A percentile compares a stretch with the other conserved stretches of the same genome.
Conservation (phyloP, 1,284 basidiomycete genomes). For the Leccinum cinnamomeum region DNA sequence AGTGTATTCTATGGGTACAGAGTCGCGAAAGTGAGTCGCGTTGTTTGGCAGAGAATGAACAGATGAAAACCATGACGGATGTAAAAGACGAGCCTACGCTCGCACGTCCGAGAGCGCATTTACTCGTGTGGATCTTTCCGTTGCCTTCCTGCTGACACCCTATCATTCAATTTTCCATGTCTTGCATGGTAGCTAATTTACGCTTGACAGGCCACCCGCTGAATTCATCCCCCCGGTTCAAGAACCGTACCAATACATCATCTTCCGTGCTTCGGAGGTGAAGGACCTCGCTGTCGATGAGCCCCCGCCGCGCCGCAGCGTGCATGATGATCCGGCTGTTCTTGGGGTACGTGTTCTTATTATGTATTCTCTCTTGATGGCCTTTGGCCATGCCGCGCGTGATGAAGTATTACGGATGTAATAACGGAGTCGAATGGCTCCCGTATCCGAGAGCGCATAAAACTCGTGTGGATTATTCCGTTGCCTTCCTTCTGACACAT, state of each 20-base stretch:
- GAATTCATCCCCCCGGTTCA: slow-evolving; percentile 77
- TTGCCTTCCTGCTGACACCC: slow-evolving; percentile 71
- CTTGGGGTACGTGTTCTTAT: slow-evolving; percentile 55
- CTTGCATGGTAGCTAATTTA: slow-evolving; percentile 15
- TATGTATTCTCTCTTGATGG: slow-evolving; percentile 6
- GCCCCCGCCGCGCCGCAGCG: slow-evolving; percentile 53
- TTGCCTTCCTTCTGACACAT: slow-evolving; percentile 58
- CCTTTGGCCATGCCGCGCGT: slow-evolving; percentile 16
- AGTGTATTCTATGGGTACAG: slow-evolving; percentile 90
- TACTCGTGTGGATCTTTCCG: slow-evolving; percentile 68
- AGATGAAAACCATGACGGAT: slow-evolving; percentile 61
- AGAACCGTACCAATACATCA: slow-evolving; percentile 79
- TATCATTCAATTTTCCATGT: slow-evolving; percentile 3
- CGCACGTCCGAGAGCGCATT: slow-evolving; percentile 66
- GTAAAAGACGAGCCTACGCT: slow-evolving; percentile 52
- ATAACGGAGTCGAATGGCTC: slow-evolving; percentile 37
- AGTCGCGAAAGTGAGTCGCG: slow-evolving; percentile 57
- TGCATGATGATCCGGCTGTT: slow-evolving; percentile 78
- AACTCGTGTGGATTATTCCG: slow-evolving; percentile 53
- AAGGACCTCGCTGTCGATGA: slow-evolving; percentile 80
- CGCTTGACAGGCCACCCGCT: slow-evolving; percentile 52
- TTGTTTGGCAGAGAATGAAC: slow-evolving; percentile 4
- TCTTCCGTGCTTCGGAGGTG: slow-evolving; percentile 81
- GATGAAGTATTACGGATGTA: slow-evolving; percentile 58
- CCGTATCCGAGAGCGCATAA: slow-evolving; percentile 54